Conservation (phyloP, 1,139 yeast species). For the Hemisphaericaspora lyxosophila region DNA sequence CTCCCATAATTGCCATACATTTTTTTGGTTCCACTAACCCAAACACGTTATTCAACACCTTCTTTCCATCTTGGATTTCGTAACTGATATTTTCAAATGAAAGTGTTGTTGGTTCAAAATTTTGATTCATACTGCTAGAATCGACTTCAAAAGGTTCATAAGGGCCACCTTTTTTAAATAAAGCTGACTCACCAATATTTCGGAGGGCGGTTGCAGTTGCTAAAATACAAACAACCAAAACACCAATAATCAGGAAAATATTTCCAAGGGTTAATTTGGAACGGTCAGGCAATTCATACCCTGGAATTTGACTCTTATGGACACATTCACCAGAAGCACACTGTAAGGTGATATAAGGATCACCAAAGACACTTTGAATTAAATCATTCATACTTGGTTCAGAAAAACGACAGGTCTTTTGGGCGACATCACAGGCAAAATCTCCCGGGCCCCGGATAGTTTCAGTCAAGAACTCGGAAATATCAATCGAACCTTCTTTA, state of each 20-base stretch:
- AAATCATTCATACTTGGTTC: slow-evolving; percentile 97
- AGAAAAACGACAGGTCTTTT: slow-evolving; percentile 69
- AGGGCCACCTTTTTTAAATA: slow-evolving; percentile 44
- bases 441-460: slow-evolving; percentile 93
- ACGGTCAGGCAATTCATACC: slow-evolving; percentile 70
- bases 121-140: slow-evolving; percentile 45
- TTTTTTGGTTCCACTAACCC: slow-evolving; percentile 86
- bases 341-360: slow-evolving; percentile 74
- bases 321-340: slow-evolving; percentile 90
- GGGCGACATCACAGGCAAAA: slow-evolving; percentile 69
- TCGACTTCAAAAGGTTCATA: slow-evolving; percentile 34
- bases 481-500: slow-evolving; percentile 88
- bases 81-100: slow-evolving; percentile 75
- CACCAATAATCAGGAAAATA: slow-evolving; percentile 50
- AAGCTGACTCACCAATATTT: slow-evolving; percentile 61
- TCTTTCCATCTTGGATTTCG: slow-evolving; percentile 46
- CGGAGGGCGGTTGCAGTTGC: slow-evolving; percentile 45
- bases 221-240: slow-evolving; percentile 41
- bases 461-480: slow-evolving; percentile 86
- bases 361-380: slow-evolving; percentile 89
- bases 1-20: slow-evolving; percentile 95
- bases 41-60: slow-evolving; percentile 59
- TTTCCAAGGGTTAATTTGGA: slow-evolving; percentile 50
- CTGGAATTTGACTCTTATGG: slow-evolving; percentile 91
- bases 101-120: slow-evolving; percentile 72